Base-by-base conservation (phyloP, 345 rosid genomes). In the Crucihimalaya himalaica region DNA sequence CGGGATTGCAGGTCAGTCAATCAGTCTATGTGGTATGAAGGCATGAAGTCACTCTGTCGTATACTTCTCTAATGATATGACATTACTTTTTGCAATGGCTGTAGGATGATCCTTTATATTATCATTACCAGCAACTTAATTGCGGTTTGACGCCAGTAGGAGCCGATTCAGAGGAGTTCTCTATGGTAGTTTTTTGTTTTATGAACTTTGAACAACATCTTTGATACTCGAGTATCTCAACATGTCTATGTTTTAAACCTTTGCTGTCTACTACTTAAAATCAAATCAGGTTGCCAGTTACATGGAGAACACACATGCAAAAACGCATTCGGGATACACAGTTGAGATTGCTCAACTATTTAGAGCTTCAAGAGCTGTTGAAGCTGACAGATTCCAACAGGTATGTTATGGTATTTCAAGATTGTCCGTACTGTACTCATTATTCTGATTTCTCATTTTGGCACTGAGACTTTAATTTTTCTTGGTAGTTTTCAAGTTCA, bases 231-330 rank as follows among this genome's bases (percentile, higher is more conserved):
- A 56, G 31, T 8, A 29, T 35, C 37, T 59, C n/a, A 18, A 61
- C 20, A 42, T 42, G 9, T 62, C 5, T 55, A 15, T 63, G 45
- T 12, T 64, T 39, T 53, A 16, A 42, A 21, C 46, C 20, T 47
- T 57, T 63, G 27, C 48, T 47, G 63, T 32, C 45, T 56, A 23
- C 75, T 53, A 19, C 56, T 37, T 70, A 29, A 28, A 77, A 4
- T 21, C 50, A 40, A 15, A 42, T 52, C 75, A 91, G 98, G 80
- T 93, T 78, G 83, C 83, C 16, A 91, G 55, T 29, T 93, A 91
- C 74, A 78, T 83, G 89, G 83, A 68, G 74, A 93, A 91, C 71
- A 93, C 96, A 55, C 98, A 89, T 83, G 98, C 89, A 20, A 85
- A 85, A 82, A 93, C 97, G 66, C 98, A 93, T 82, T 89, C 89